These are phyloP conservation scores for Schoenoplectus tabernaemontani DNA, from an alignment of 202 grass and related monocot genomes.

Conservation along the genomic window DNA sequence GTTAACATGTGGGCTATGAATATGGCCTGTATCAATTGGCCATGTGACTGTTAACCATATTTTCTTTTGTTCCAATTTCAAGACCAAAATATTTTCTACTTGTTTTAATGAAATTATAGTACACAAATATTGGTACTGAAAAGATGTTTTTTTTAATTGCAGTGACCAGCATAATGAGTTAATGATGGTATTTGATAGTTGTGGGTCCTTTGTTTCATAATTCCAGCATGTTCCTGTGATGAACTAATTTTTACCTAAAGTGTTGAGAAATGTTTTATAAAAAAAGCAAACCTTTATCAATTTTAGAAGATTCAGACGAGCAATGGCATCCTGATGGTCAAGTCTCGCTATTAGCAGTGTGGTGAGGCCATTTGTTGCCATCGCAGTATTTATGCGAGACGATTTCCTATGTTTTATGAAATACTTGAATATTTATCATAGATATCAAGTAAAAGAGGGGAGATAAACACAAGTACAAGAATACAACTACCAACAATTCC, in stretches of 20 bases:
- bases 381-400: conserved; percentile 79
- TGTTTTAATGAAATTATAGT: not conserved
- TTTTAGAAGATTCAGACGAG: conserved; percentile 89
- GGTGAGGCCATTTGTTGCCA: conserved; percentile 93
- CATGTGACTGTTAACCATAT: too few relatives aligned
- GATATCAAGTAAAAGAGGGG: too few relatives aligned
- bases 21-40: not conserved
- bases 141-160: not conserved
- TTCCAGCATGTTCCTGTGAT: not conserved
- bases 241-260: not conserved
- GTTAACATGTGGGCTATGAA: not conserved
- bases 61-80: not conserved
- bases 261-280: not conserved
- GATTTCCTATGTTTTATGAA: conserved; percentile 78
- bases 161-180: not conserved
- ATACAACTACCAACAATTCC: not conserved
- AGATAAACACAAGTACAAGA: not conserved
- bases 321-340: conserved; percentile 94
- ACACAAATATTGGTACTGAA: not conserved
- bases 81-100: not conserved
- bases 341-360: conserved; percentile 85
- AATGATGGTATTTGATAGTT: not conserved
- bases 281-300: conserved; percentile 73
- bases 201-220: not conserved
- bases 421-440: too few relatives aligned